Percentiles rank a stretch among this genome's conserved stretches.
Evolutionary conservation across 2,329 filamentous ascomycete genomes (phyloP).

Genomic region (Fusarium mangiferae): DNA sequence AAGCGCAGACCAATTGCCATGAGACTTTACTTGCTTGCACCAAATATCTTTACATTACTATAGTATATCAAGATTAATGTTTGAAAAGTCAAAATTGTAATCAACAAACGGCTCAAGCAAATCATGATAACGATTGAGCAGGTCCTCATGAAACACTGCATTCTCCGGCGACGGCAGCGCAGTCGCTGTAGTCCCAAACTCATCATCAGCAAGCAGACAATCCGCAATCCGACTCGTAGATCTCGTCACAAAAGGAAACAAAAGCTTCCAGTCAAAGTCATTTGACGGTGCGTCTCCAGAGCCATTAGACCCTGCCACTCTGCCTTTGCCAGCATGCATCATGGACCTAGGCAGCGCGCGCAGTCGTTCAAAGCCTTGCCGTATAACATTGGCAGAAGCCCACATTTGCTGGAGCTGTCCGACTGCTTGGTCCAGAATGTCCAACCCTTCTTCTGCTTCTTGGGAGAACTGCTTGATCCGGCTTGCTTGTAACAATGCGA

Average conservation of each 20-base stretch:
- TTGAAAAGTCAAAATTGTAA: conserved; percentile 33
- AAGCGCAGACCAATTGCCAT: background rate
- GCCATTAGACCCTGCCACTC: background rate
- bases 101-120: conserved; percentile 37
- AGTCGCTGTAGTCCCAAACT: conserved; percentile 19
- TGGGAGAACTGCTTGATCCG: conserved; percentile 30
- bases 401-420: conserved; percentile 36
- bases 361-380: conserved; percentile 35
- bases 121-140: conserved; percentile 34
- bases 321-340: conserved; percentile 13
- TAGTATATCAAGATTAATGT: conserved; percentile 11
- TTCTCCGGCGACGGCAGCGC: conserved; percentile 32
- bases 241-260: conserved; percentile 36
- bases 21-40: background rate
- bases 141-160: conserved; percentile 23
- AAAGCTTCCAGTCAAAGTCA: conserved; percentile 26
- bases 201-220: conserved; percentile 30
- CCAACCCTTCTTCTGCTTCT: conserved; percentile 33
- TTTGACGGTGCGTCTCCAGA: background rate
- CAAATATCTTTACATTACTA: background rate
- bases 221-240: conserved; percentile 30
- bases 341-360: conserved; percentile 13
- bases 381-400: conserved; percentile 37
- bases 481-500: conserved; percentile 52
- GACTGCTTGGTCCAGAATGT: conserved; percentile 34